Conservation (phyloP, 768 basidiomycete species). For the Tephrocybe rancida region DNA sequence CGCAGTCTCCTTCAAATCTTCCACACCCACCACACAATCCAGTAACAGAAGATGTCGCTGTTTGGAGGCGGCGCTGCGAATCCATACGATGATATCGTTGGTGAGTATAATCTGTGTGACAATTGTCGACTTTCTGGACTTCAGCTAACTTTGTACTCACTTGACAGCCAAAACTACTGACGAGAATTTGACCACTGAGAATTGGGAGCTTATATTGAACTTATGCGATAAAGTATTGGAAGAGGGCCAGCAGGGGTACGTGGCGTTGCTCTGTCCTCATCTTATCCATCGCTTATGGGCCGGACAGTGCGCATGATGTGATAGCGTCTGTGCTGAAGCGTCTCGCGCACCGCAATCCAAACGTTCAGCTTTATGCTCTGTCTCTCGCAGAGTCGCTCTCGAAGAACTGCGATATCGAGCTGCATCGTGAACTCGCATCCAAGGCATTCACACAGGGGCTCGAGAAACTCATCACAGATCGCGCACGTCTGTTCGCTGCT, state of each 20-base stretch:
- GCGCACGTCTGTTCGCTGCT: conserved; percentile 51
- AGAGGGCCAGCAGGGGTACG: conserved; percentile 85
- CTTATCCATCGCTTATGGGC: neutral
- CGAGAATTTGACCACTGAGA: conserved; percentile 92
- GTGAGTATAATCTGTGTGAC: conserved; percentile 37
- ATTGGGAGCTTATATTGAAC: conserved; percentile 94
- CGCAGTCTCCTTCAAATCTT: neutral
- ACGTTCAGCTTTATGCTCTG: conserved; percentile 94
- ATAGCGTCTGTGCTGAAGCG: conserved; percentile 87
- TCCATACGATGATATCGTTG: conserved; percentile 90
- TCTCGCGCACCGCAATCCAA: conserved; percentile 90
- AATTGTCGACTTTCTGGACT: conserved; percentile 4
- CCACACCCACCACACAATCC: neutral
- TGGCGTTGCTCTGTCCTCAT: conserved; percentile 6
- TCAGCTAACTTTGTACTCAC: neutral
- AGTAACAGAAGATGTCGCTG: conserved; percentile 43
- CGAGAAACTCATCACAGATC: conserved; percentile 85
- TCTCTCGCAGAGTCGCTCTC: conserved; percentile 85
- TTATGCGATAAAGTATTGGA: conserved; percentile 96
- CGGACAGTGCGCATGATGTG: conserved; percentile 85
- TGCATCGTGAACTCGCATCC: conserved; percentile 87
- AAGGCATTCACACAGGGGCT: conserved; percentile 89
- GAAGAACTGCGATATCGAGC: conserved; percentile 84
- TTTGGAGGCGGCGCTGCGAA: conserved; percentile 70
- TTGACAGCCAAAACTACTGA: conserved; percentile 94